These are phyloP conservation scores for Calonectria pseudoreteaudii DNA, from an alignment of 2,329 filamentous ascomycete genomes.

Conservation along the genomic window DNA sequence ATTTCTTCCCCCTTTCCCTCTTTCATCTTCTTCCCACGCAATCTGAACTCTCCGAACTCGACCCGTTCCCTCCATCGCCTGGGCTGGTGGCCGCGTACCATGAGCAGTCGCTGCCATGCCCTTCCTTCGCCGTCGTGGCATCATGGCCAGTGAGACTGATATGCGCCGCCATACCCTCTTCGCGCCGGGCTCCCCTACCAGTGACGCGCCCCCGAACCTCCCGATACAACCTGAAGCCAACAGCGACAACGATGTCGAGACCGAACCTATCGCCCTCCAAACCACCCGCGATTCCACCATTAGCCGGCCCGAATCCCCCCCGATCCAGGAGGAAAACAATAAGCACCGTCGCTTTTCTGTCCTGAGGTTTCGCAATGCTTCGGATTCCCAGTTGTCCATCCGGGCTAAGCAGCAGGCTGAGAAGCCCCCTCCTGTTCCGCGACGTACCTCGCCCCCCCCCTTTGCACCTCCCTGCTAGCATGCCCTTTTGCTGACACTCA, in stretches of 20 bases:
- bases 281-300: conserved; percentile 41
- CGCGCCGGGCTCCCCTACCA: conserved; percentile 43
- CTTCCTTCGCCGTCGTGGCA: conserved; percentile 71
- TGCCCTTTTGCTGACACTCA: conserved; percentile 32
- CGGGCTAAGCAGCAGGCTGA: conserved; percentile 77
- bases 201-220: conserved; percentile 41
- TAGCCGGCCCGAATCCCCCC: conserved; percentile 59
- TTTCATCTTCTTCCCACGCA: conserved; percentile 1
- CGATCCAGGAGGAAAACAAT: conserved; percentile 65
- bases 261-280: conserved; percentile 35
- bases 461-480: conserved; percentile 6
- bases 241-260: conserved; percentile 29
- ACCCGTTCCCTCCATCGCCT: conserved; percentile 26
- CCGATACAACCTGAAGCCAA: conserved; percentile 36
- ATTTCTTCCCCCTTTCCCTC: neutral
- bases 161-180: conserved; percentile 65
- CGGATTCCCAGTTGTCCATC: conserved; percentile 87
- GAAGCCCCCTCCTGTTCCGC: conserved; percentile 68
- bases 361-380: conserved; percentile 90
- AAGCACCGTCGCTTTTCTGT: conserved; percentile 75
- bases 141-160: conserved; percentile 69
- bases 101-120: conserved; percentile 63
- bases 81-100: conserved; percentile 49
- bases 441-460: conserved; percentile 59
- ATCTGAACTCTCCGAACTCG: conserved; percentile 2